phyloP scores from a whole-genome alignment of 2,329 filamentous ascomycete species.

The Myriosclerotinia scirpicola region DNA sequence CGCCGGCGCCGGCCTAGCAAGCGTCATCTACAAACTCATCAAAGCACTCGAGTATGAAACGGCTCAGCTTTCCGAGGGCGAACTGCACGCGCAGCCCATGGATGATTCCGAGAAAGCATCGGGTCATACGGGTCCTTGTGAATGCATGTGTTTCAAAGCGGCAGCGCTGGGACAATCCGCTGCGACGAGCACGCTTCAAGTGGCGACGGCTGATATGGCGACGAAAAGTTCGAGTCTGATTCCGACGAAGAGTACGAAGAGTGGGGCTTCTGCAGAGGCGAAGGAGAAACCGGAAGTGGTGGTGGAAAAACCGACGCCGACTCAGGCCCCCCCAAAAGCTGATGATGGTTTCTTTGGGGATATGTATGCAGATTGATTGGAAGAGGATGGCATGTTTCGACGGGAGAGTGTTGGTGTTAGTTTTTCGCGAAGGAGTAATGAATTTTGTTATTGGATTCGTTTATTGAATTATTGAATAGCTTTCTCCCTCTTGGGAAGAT shows the following conservation, averaged over 20 bases:
- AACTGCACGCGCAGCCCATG: background rate
- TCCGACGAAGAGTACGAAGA: slow-evolving; percentile 19
- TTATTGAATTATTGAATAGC: slow-evolving; percentile 13
- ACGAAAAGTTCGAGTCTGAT: slow-evolving; percentile 13
- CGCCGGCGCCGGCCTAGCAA: slow-evolving; percentile 51
- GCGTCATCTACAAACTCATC: slow-evolving; percentile 51
- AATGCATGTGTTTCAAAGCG: slow-evolving; percentile 24
- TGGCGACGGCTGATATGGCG: background rate
- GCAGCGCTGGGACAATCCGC: background rate
- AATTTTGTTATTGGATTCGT: background rate
- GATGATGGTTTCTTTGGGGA: slow-evolving; percentile 22
- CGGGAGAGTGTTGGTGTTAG: background rate
- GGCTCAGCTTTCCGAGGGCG: slow-evolving; percentile 16
- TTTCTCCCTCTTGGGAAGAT: background rate
- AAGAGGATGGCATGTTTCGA: background rate
- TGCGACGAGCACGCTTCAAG: background rate
- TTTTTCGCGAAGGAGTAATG: background rate
- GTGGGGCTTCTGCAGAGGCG: background rate
- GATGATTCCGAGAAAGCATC: slow-evolving; percentile 19
- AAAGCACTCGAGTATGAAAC: slow-evolving; percentile 54
- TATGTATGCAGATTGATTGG: slow-evolving; percentile 19
- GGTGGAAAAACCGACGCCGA: background rate
- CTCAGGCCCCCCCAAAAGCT: background rate
- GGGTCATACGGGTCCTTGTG: slow-evolving; percentile 20
- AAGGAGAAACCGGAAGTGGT: background rate